Conservation (phyloP, 169 alveolate genomes). For the Theileria parva region DNA sequence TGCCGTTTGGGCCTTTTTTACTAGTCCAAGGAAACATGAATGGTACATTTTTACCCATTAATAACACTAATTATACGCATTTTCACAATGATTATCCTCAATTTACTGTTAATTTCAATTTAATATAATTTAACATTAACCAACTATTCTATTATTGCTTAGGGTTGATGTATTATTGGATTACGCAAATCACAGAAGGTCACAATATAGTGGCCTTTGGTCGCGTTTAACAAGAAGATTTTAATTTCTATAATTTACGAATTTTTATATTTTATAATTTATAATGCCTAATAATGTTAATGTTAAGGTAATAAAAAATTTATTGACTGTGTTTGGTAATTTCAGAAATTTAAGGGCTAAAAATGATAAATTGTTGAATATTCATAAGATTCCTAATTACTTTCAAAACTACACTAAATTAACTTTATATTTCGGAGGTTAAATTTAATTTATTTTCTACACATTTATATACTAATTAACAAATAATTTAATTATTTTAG, state of each 20-base stretch:
- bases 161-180: conserved; percentile 70
- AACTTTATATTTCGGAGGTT: conserved; percentile 27
- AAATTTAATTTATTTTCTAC: neutral
- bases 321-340: conserved; percentile 14
- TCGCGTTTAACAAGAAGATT: conserved; percentile 51
- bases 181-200: conserved; percentile 61
- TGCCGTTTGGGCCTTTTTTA: conserved; percentile 65
- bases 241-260: neutral
- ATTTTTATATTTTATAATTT: neutral
- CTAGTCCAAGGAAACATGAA: conserved; percentile 66
- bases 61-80: neutral
- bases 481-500: neutral
- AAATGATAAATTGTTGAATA: conserved; percentile 4
- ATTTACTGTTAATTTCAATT: neutral
- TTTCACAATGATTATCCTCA: neutral
- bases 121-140: too few relatives aligned
- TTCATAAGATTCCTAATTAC: conserved; percentile 18
- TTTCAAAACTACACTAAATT: conserved; percentile 5
- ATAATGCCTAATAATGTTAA: neutral
- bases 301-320: conserved; percentile 10
- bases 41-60: conserved; percentile 29
- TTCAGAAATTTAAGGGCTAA: neutral
- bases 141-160: neutral
- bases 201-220: conserved; percentile 69
- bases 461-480: neutral